Percentiles rank a stretch among this genome's conserved stretches.
These are phyloP conservation scores for Naganishia albida DNA, from an alignment of 1,284 basidiomycete species.

Conservation along the genomic window DNA sequence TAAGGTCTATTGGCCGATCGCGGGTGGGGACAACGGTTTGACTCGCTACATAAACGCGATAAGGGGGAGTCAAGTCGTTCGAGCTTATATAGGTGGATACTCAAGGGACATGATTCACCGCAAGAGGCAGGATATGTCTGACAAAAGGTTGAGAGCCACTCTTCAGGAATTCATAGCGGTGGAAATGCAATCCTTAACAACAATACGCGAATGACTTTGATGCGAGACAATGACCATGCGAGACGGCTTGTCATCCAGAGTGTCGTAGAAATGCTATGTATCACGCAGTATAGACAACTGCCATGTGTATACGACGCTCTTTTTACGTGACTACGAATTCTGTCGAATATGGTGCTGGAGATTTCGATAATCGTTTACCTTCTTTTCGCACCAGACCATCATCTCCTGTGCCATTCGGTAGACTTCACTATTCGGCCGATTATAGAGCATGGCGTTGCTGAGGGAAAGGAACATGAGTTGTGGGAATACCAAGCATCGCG, in stretches of 20 bases:
- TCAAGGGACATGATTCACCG: too few relatives aligned
- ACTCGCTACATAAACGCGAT: neutral
- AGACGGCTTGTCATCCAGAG: too few relatives aligned
- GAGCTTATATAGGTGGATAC: too few relatives aligned
- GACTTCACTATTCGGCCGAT: constrained; percentile 77
- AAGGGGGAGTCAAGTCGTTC: neutral
- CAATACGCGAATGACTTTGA: too few relatives aligned
- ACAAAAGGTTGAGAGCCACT: too few relatives aligned
- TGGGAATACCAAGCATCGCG: neutral
- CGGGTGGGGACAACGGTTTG: neutral
- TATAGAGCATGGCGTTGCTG: constrained; percentile 90
- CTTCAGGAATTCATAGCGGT: too few relatives aligned
- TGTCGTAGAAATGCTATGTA: too few relatives aligned
- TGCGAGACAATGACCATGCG: too few relatives aligned
- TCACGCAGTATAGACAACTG: neutral
- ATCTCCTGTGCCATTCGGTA: constrained; percentile 90
- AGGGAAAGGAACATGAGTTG: neutral
- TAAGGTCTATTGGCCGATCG: constrained; percentile 26
- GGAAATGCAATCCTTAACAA: too few relatives aligned
- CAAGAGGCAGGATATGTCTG: too few relatives aligned
- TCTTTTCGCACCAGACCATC: constrained; percentile 77
- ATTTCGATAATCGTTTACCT: constrained; percentile 42
- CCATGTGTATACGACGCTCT: neutral
- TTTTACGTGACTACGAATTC: constrained; percentile 2
- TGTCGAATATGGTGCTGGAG: constrained; percentile 16